phyloP scores from a whole-genome alignment of 164 flowering plant species.

The Stephania cephalantha region DNA sequence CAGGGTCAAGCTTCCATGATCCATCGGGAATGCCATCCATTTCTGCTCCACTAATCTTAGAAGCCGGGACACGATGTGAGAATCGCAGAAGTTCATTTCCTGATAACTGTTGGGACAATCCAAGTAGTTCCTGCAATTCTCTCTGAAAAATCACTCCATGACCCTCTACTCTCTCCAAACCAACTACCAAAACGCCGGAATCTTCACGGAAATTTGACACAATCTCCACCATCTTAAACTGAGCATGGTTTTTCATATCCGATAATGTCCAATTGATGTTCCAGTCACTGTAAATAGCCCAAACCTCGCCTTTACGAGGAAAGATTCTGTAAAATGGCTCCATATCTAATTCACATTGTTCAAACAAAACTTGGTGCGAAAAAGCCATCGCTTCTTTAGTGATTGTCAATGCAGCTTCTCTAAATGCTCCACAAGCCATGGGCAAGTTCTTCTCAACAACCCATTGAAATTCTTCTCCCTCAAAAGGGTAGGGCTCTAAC shows the following conservation, averaged over 20 bases:
- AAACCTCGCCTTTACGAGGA: constrained; percentile 10
- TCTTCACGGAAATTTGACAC: background rate
- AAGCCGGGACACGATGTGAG: constrained; percentile 12
- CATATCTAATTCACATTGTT: background rate
- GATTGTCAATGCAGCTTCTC: background rate
- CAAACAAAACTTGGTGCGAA: background rate
- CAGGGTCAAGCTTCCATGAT: constrained; percentile 10
- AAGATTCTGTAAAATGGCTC: background rate
- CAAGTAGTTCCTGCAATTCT: background rate
- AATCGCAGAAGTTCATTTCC: constrained; percentile 7
- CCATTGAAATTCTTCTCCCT: background rate
- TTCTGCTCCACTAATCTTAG: background rate
- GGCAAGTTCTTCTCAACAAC: constrained; percentile 3
- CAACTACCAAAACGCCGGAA: background rate
- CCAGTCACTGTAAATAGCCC: constrained; percentile 11
- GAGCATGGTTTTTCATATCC: background rate
- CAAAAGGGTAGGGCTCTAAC: background rate
- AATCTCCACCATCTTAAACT: constrained; percentile 6
- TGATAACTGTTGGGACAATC: background rate
- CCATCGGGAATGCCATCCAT: constrained; percentile 2
- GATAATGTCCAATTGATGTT: constrained; percentile 4
- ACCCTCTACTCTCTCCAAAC: constrained; percentile 3
- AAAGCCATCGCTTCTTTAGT: background rate
- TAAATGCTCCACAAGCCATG: constrained; percentile 4
- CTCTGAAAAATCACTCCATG: background rate